These are phyloP conservation scores for Apophysomyces elegans DNA, from an alignment of 371 early-diverging fungal genomes.

Conservation along the genomic window DNA sequence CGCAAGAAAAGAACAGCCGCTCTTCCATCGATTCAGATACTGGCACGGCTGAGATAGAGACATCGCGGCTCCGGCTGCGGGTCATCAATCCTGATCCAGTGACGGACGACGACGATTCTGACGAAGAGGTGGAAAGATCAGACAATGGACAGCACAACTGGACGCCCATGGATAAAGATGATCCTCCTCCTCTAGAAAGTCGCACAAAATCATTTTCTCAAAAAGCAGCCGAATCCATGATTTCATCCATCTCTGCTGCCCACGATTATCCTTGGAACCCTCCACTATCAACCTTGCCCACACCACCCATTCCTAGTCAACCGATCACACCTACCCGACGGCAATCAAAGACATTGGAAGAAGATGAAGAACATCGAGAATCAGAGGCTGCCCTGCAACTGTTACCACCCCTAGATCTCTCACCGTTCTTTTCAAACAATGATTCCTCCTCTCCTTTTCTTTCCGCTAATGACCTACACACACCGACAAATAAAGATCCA, in stretches of 20 bases:
- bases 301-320: not conserved
- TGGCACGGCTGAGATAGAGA: slow-evolving; percentile 3
- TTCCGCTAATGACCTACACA: not conserved
- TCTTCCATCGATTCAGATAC: not conserved
- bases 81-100: slow-evolving; percentile 37
- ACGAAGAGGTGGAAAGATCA: slow-evolving; percentile 15
- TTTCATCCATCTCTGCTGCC: slow-evolving; percentile 14
- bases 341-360: slow-evolving; percentile 13
- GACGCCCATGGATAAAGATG: not conserved
- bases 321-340: slow-evolving; percentile 3
- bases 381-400: slow-evolving; percentile 11
- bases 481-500: slow-evolving; percentile 11
- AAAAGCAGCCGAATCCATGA: slow-evolving; percentile 6
- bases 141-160: not conserved
- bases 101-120: slow-evolving; percentile 6
- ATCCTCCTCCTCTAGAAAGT: not conserved
- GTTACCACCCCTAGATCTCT: slow-evolving; percentile 19
- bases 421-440: slow-evolving; percentile 14
- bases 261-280: slow-evolving; percentile 8
- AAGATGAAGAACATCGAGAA: slow-evolving; percentile 6
- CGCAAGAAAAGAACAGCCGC: not conserved
- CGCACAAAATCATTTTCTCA: slow-evolving; percentile 8
- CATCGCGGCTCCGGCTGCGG: slow-evolving; percentile 8
- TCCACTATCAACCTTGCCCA: not conserved
- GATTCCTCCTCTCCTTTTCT: slow-evolving; percentile 16